phyloP scores from a whole-genome alignment of 2,329 filamentous ascomycete genomes.

The Fusarium pseudoanthophilum region DNA sequence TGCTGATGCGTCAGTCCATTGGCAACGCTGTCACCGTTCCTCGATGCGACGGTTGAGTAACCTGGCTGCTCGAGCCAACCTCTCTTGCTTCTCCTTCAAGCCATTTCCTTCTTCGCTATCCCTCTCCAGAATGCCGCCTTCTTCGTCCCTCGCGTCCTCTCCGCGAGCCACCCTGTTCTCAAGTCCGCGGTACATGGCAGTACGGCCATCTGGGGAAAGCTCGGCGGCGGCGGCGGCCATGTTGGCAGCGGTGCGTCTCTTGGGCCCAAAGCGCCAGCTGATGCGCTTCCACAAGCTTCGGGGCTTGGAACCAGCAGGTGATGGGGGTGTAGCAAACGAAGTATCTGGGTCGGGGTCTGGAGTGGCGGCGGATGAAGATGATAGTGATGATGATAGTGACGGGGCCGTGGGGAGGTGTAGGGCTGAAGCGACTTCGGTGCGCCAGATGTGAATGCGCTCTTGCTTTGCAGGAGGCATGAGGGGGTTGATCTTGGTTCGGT shows the following conservation, averaged over 20 bases:
- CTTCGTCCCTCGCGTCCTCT: conserved; percentile 36
- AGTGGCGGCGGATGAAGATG: conserved; percentile 47
- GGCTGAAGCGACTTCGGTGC: conserved; percentile 57
- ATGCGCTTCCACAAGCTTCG: conserved; percentile 45
- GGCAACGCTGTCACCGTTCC: conserved; percentile 22
- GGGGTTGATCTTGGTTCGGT: conserved; percentile 26
- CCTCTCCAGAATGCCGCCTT: conserved; percentile 41
- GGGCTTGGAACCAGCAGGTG: conserved; percentile 28
- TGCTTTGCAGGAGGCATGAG: conserved; percentile 50
- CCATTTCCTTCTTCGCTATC: conserved; percentile 42
- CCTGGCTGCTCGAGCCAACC: conserved; percentile 54
- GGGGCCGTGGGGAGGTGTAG: conserved; percentile 46
- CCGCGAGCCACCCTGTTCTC: conserved; percentile 33
- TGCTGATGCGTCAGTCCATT: neutral
- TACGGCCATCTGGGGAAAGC: conserved; percentile 42
- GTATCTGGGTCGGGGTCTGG: conserved; percentile 26
- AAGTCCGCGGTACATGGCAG: conserved; percentile 51
- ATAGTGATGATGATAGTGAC: conserved; percentile 46
- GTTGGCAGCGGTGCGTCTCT: conserved; percentile 30
- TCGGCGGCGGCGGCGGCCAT: conserved; percentile 39
- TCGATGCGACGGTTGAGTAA: conserved; percentile 47
- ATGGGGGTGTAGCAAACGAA: conserved; percentile 26
- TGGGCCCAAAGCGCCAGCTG: conserved; percentile 42
- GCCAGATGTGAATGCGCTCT: conserved; percentile 61
- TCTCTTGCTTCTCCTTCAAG: conserved; percentile 51